Evolutionary conservation across 2,329 filamentous ascomycete species (phyloP).

Genomic region (Ramularia collo-cygni): DNA sequence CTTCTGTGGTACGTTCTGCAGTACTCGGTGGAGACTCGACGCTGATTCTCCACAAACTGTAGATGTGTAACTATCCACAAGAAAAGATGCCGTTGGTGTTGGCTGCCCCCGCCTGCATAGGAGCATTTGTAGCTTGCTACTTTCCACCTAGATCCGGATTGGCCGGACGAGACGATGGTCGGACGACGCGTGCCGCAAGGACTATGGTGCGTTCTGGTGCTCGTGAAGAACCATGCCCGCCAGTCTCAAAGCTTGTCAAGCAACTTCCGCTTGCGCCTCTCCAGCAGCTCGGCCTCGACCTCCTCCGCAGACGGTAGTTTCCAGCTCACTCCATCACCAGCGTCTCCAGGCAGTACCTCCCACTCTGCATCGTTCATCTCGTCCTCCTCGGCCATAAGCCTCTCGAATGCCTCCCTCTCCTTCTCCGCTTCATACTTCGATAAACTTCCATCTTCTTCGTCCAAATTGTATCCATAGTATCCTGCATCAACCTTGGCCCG

Average conservation of each 20-base stretch:
- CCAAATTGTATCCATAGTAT: slow-evolving; percentile 91
- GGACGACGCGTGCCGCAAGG: too few species aligned
- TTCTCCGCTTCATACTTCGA: slow-evolving; percentile 74
- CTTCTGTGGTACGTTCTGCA: too few species aligned
- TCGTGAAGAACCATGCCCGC: too few species aligned
- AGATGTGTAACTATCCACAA: too few species aligned
- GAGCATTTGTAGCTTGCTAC: too few species aligned
- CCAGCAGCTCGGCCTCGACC: slow-evolving; percentile 89
- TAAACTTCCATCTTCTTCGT: slow-evolving; percentile 80
- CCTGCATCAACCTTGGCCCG: slow-evolving; percentile 77
- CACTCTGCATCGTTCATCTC: slow-evolving; percentile 45
- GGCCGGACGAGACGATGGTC: too few species aligned
- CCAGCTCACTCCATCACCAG: slow-evolving; percentile 76
- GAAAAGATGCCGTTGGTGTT: too few species aligned
- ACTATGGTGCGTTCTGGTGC: too few species aligned
- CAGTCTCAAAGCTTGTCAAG: slow-evolving; percentile 62
- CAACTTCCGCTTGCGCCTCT: slow-evolving; percentile 73
- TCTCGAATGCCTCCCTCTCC: slow-evolving; percentile 72
- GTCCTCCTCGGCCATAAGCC: slow-evolving; percentile 49
- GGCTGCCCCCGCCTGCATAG: too few species aligned
- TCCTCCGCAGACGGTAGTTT: slow-evolving; percentile 78
- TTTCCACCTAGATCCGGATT: too few species aligned
- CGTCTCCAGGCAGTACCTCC: slow-evolving; percentile 81
- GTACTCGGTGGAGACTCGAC: too few species aligned
- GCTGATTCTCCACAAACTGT: too few species aligned